A percentile compares a stretch with the other conserved stretches of the same genome.
Conservation (phyloP, 2,329 filamentous ascomycete species). For the Dactylellina cionopaga region DNA sequence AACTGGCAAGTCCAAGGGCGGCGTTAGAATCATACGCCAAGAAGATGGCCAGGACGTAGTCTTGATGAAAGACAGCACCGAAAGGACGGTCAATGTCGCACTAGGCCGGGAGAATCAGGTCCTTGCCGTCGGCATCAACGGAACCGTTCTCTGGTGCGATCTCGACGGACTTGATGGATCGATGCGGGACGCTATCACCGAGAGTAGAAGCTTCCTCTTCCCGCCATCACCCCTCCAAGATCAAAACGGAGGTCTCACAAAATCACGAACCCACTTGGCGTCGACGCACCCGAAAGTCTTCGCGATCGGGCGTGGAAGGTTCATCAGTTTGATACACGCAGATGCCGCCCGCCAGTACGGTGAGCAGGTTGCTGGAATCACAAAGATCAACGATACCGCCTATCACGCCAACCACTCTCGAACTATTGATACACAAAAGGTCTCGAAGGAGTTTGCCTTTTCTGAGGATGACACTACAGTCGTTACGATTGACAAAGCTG, state of each 20-base stretch:
- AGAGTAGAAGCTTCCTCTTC: slow-evolving; percentile 86
- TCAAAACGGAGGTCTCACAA: slow-evolving; percentile 91
- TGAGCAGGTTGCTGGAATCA: slow-evolving; percentile 64
- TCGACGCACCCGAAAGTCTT: slow-evolving; percentile 92
- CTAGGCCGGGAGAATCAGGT: slow-evolving; percentile 73
- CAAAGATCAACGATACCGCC: slow-evolving; percentile 80
- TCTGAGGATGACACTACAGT: slow-evolving; percentile 95
- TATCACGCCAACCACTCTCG: slow-evolving; percentile 86
- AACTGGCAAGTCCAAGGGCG: slow-evolving; percentile 85
- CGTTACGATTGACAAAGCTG: slow-evolving; percentile 95
- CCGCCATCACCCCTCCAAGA: slow-evolving; percentile 86
- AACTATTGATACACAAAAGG: slow-evolving; percentile 96
- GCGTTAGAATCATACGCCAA: slow-evolving; percentile 91
- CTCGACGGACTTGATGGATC: slow-evolving; percentile 31
- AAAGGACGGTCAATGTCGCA: slow-evolving; percentile 93
- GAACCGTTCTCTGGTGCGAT: slow-evolving; percentile 90
- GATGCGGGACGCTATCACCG: slow-evolving; percentile 79
- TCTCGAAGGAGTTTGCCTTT: slow-evolving; percentile 97
- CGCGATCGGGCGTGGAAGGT: slow-evolving; percentile 93
- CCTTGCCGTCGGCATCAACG: slow-evolving; percentile 91
- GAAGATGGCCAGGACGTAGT: slow-evolving; percentile 91
- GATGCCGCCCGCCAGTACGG: slow-evolving; percentile 66
- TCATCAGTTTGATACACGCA: slow-evolving; percentile 85
- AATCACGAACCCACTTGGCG: slow-evolving; percentile 92
- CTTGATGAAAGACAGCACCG: slow-evolving; percentile 88